phyloP scores from a whole-genome alignment of 345 rosid species.

The Geranium brycei region DNA sequence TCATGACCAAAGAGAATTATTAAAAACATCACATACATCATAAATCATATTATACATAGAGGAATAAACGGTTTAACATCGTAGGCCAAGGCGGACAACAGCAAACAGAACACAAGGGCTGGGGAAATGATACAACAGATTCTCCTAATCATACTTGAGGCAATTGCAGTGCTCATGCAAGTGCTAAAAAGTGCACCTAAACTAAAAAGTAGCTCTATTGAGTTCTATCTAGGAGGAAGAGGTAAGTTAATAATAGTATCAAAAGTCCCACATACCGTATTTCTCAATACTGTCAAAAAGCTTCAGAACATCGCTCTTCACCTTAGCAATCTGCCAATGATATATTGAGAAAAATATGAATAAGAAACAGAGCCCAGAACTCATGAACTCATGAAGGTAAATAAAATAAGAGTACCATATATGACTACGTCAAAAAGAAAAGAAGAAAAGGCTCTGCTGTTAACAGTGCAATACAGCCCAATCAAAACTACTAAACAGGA shows the following conservation, averaged over 20 bases:
- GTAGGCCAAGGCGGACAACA: neutral
- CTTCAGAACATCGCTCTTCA: constrained; percentile 61
- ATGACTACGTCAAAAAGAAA: neutral
- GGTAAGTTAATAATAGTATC: neutral
- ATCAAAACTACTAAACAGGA: neutral
- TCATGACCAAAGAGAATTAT: no score
- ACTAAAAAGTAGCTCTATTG: neutral
- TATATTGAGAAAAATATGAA: neutral
- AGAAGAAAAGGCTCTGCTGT: no score
- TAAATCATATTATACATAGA: no score
- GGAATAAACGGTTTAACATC: no score
- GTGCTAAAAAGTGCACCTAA: neutral
- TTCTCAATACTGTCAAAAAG: constrained; percentile 74
- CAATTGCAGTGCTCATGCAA: neutral
- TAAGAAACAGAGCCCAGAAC: neutral
- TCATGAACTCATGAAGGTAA: neutral
- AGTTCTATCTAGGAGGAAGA: neutral
- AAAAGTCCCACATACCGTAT: constrained; percentile 44
- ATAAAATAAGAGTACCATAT: neutral
- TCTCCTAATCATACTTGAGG: neutral
- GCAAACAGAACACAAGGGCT: neutral
- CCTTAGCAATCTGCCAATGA: constrained; percentile 43
- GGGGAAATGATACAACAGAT: neutral
- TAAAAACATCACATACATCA: no score
- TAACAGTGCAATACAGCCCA: neutral